Conservation (phyloP, 228 moss, liverwort and hornwort genomes). For the Sphagnum fallax region DNA sequence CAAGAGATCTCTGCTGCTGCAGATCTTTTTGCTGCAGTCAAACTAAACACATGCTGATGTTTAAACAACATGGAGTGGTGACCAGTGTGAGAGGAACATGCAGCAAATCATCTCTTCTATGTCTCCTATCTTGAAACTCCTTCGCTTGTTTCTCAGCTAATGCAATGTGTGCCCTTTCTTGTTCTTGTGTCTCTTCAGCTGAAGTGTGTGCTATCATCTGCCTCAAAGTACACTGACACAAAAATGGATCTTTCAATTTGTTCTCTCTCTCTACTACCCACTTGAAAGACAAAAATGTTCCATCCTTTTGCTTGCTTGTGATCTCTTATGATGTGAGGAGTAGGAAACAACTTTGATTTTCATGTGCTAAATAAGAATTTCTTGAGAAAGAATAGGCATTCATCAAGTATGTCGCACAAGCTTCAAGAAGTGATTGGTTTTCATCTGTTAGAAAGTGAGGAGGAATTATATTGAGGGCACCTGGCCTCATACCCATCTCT, state of each 20-base stretch:
- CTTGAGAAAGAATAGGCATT: not conserved
- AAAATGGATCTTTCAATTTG: not conserved
- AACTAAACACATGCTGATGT: too few relatives aligned
- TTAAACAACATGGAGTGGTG: not conserved
- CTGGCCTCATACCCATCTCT: constrained; percentile 37
- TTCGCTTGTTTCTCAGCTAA: constrained; percentile 9
- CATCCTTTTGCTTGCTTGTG: too few relatives aligned
- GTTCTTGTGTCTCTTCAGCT: constrained; percentile 13
- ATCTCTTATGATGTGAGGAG: too few relatives aligned
- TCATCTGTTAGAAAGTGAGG: constrained; percentile 73
- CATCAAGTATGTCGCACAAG: constrained; percentile 60
- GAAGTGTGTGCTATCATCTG: constrained; percentile 14
- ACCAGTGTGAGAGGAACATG: constrained; percentile 20
- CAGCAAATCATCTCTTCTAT: constrained; percentile 12
- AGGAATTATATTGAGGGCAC: constrained; percentile 54
- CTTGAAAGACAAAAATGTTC: too few relatives aligned
- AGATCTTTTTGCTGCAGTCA: too few relatives aligned
- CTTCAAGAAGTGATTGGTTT: constrained; percentile 40
- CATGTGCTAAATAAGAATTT: too few relatives aligned
- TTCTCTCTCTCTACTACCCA: too few relatives aligned
- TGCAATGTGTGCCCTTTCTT: constrained; percentile 7
- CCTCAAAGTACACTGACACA: not conserved
- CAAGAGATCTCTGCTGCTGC: too few relatives aligned
- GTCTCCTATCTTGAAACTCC: constrained; percentile 32
- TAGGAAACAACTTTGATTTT: too few relatives aligned